Evolutionary conservation across 139 green algal species (phyloP).

Genomic region (Asterochloris sp.): DNA sequence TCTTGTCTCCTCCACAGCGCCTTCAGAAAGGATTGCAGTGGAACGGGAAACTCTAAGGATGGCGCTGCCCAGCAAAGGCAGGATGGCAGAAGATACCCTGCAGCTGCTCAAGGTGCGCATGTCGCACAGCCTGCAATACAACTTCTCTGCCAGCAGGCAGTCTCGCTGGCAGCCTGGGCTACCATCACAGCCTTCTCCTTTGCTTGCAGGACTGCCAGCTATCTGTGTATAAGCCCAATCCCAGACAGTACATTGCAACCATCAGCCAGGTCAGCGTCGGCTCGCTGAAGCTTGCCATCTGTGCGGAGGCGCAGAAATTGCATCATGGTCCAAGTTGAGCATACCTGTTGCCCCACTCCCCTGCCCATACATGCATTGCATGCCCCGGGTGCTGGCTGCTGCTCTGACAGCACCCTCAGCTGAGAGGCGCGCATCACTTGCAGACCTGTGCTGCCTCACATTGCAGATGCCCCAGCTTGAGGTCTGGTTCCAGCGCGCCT

Average conservation of each 20-base stretch:
- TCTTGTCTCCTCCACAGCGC: no score
- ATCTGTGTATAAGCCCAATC: conserved; percentile 94
- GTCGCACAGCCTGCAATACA: background rate
- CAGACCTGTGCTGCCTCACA: background rate
- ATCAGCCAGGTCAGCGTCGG: conserved; percentile 68
- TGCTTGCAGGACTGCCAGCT: conserved; percentile 81
- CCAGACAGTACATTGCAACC: conserved; percentile 91
- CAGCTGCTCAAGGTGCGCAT: conserved; percentile 72
- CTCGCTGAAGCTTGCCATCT: background rate
- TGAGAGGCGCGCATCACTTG: background rate
- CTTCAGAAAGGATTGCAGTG: no score
- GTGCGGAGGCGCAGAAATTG: background rate
- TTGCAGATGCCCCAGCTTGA: conserved; percentile 85
- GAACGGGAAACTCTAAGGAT: conserved; percentile 59
- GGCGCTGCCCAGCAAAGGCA: conserved; percentile 92
- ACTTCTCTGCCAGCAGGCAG: background rate
- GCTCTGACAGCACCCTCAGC: background rate
- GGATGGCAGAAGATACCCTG: conserved; percentile 98
- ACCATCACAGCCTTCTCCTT: background rate
- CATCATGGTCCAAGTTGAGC: background rate
- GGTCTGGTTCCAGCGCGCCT: conserved; percentile 97
- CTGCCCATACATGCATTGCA: background rate
- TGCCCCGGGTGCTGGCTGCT: background rate
- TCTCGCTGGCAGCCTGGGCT: background rate
- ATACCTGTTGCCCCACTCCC: background rate